Base-by-base conservation (phyloP, 2,329 filamentous ascomycete species). In the Orbilia quercus region DNA sequence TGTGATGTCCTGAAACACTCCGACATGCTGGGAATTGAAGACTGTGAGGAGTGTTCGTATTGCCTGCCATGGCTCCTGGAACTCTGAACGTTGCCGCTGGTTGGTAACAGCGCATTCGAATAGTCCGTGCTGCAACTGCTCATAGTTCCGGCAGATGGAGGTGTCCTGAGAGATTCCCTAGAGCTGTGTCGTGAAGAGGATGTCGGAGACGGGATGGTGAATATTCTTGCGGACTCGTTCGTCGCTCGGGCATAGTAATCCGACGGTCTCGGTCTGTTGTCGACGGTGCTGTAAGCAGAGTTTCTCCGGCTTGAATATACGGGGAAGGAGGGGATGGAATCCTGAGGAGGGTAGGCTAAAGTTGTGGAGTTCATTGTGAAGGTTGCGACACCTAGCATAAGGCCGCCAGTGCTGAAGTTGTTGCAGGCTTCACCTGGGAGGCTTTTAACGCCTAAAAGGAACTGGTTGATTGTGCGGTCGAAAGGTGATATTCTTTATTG, bases 301-400 rank as follows among this genome's bases (percentile, higher is more conserved):
- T 59, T 65, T 58, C 58, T 63, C 14, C 59, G 58, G 36, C 58
- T 57, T 23, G 67, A 57, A 51, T 66, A 51, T 36, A 51, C 38
- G 7, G 57, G 59, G 36, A 64, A 72, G 22, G 67, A 45, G 38
- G 67, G 59, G 23, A 72, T 72, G 45, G 44, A 58, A 53, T 72
- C 67, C 23, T 71, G 58, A 22, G 67, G 67, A 18, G 67, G 67
- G 23, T 72, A 72, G 20, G 67, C 45, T 59, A 72, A 23, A 23
- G 59, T 59, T 31, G 67, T 22, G 25, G 67, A 72, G 44, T 72
- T 72, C 67, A 72, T 72, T 50, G 58, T 72, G 59, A 54, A 40
- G 16, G 60, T 34, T 7, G 66, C 51, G 23, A 72, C 58, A 14
- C 67, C 59, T 38, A 72, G 53, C 67, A 72, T 72, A 28, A 59